phyloP scores from a whole-genome alignment of 2,329 filamentous ascomycete genomes.

The Talaromyces sp. region DNA sequence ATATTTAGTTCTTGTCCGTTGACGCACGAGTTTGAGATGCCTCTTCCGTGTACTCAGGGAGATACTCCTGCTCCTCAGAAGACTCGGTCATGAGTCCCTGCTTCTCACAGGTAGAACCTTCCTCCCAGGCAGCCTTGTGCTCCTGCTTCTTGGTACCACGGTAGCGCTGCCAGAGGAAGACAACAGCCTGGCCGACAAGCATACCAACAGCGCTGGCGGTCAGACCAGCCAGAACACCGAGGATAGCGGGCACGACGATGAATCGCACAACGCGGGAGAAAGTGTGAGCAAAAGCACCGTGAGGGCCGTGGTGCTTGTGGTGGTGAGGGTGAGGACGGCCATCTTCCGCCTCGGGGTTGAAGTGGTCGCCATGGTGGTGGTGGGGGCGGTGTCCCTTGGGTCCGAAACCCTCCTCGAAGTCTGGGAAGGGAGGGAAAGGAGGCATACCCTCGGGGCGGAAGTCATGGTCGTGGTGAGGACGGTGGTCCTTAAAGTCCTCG shows the following conservation, averaged over 20 bases:
- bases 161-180: constrained; percentile 49
- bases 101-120: constrained; percentile 47
- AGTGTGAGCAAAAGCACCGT: constrained; percentile 42
- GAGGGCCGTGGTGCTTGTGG: constrained; percentile 31
- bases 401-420: constrained; percentile 4
- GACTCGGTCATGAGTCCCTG: constrained; percentile 41
- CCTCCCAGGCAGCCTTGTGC: constrained; percentile 33
- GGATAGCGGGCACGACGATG: constrained; percentile 49
- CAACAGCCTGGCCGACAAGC: constrained; percentile 50
- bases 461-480: constrained; percentile 9
- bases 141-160: constrained; percentile 34
- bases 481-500: background rate
- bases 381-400: constrained; percentile 10
- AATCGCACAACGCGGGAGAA: constrained; percentile 46
- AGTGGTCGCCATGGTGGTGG: constrained; percentile 8
- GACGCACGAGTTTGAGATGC: constrained; percentile 27
- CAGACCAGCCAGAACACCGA: constrained; percentile 50
- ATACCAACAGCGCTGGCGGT: constrained; percentile 50
- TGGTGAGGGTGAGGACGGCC: constrained; percentile 24
- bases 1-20: constrained; percentile 35
- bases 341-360: constrained; percentile 18
- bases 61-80: constrained; percentile 33
- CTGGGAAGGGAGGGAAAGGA: constrained; percentile 13
- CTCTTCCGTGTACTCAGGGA: constrained; percentile 42
- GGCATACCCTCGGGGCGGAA: background rate